These are phyloP conservation scores for Fistulifera pelliculosa DNA, from an alignment of 108 stramenopile genomes.

Conservation along the genomic window DNA sequence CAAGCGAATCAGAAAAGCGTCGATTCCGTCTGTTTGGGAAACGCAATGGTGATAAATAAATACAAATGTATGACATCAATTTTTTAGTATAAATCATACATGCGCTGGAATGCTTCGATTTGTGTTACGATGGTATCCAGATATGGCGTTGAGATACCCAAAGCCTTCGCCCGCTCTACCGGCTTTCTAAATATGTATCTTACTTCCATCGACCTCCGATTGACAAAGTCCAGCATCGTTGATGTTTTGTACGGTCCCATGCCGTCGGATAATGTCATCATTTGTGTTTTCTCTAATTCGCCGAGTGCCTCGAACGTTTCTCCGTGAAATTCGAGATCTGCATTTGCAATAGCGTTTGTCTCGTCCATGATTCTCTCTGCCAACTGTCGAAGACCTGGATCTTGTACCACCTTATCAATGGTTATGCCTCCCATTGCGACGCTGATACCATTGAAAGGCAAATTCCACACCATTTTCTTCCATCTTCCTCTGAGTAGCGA, in stretches of 20 bases:
- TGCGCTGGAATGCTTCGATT: conserved; percentile 55
- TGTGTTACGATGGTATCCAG: conserved; percentile 63
- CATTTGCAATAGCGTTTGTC: conserved; percentile 71
- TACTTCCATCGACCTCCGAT: conserved; percentile 76
- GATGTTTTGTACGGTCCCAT: conserved; percentile 79
- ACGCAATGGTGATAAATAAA: too few relatives aligned
- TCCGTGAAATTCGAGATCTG: conserved; percentile 47
- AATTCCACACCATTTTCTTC: conserved; percentile 80
- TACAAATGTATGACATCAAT: too few relatives aligned
- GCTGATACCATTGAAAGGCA: conserved; percentile 79
- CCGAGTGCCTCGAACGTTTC: conserved; percentile 17
- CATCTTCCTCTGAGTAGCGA: conserved; percentile 60
- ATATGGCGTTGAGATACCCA: conserved; percentile 54
- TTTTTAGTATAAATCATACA: conserved; percentile 17
- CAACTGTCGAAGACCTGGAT: conserved; percentile 58
- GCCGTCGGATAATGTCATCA: conserved; percentile 61
- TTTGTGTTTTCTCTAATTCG: conserved; percentile 35
- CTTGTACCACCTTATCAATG: conserved; percentile 66
- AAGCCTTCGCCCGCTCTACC: conserved; percentile 45
- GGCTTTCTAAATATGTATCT: conserved; percentile 70
- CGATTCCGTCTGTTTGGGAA: too few relatives aligned
- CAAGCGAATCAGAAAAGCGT: too few relatives aligned
- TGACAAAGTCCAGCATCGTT: conserved; percentile 70
- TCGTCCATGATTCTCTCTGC: conserved; percentile 70
- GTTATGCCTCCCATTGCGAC: conserved; percentile 86